Conservation (phyloP, 164 flowering plant species). For the Litsea cubeba region DNA sequence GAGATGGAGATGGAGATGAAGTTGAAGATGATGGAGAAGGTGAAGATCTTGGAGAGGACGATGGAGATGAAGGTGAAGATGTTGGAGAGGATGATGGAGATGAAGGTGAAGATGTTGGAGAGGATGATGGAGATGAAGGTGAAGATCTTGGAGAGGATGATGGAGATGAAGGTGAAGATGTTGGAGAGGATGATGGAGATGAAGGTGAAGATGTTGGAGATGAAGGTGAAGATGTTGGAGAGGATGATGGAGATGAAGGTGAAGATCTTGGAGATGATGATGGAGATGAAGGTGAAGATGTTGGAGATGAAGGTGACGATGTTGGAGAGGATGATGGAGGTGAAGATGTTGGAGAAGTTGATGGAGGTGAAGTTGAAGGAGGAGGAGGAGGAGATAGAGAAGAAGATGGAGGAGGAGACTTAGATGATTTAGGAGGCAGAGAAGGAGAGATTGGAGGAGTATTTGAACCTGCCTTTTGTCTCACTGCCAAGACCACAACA, state of each 20-base stretch:
- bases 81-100: background rate
- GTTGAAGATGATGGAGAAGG: conserved; percentile 5
- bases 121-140: too few relatives aligned
- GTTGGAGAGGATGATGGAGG: too few relatives aligned
- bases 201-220: too few relatives aligned
- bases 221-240: too few relatives aligned
- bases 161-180: too few relatives aligned
- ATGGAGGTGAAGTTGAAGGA: background rate
- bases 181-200: too few relatives aligned
- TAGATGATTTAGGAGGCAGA: background rate
- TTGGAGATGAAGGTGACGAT: too few relatives aligned
- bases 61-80: background rate
- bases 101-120: too few relatives aligned
- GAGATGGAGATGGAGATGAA: conserved; percentile 5
- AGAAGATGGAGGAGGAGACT: conserved; percentile 3
- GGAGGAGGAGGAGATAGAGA: conserved; percentile 14
- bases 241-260: too few relatives aligned
- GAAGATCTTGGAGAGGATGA: too few relatives aligned
- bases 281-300: too few relatives aligned
- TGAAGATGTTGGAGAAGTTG: background rate
- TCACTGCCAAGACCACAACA: conserved; percentile 42
- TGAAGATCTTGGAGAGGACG: conserved; percentile 2
- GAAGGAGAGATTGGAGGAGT: conserved; percentile 7
- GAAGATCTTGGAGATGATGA: too few relatives aligned
- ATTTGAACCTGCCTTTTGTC: conserved; percentile 2